Base-by-base conservation (phyloP, 371 early-diverging fungal species). In the Parasitella parasitica region DNA sequence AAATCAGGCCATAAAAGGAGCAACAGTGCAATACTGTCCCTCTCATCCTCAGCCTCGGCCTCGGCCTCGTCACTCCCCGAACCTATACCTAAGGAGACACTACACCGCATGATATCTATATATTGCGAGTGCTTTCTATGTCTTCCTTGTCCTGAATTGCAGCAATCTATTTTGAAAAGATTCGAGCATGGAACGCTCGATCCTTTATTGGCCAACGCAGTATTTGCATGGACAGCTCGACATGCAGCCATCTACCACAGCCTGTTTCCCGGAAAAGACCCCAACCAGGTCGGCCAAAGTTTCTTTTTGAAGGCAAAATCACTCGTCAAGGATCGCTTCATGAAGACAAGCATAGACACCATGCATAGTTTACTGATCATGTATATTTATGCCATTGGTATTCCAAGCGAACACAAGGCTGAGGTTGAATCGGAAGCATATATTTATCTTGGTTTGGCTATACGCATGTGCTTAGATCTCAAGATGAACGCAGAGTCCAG, bases 341-440 rank as follows among this genome's bases (percentile, higher is more conserved):
- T 78, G 46, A 55, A 51, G 8, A 72, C 78, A 8, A 75, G 62
- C 24, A 41, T 77, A 7, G 72, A 70, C 20, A 81, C 79, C 0
- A 75, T 77, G 63, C 74, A 75, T 39, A 77, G 75, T 7, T 55
- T 81, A 9, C 46, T 81, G 28, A 64, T 81, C 11, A 75, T 81
- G 77, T 81, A 81, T 15, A 76, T 78, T 18, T 81, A 81, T 59
- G 71, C 74, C 13, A 77, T 81, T 59, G 82, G 82, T 6, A 78
- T 68, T 11, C 69, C 69, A 2, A 63, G 61, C 16, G 46, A 61
- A 18, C 56, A 57, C 22, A 67, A 67, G 16, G 38, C 43, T 4
- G 58, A 74, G n/a, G 67, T 73, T 7, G 74, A 73, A 59, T 78
- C 78, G 3, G 78, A 78, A 30, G 82, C 82, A 4, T 81, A 81